Base-by-base conservation (phyloP, 2,329 filamentous ascomycete species). In the Graphilbum fragrans region DNA sequence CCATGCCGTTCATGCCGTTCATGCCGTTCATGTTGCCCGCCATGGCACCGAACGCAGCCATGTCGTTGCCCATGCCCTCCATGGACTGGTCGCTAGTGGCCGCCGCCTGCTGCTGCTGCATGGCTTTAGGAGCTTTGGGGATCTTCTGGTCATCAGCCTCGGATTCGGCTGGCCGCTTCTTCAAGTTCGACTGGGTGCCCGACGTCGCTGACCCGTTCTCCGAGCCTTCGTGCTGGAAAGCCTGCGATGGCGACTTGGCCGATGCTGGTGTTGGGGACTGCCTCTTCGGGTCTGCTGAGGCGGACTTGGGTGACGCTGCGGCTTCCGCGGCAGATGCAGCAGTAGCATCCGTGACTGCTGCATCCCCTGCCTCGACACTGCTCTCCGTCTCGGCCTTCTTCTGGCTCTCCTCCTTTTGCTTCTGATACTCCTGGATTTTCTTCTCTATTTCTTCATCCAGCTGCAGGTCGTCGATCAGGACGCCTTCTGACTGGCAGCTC, bases 381-480 rank as follows among this genome's bases (percentile, higher is more conserved):
- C 39, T 44, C 39, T 7, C 32, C n/a, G 10, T 19, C 49, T 41
- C 34, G 57, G 48, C 53, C 45, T 65, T 60, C 54, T 46, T 45
- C 23, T 42, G 43, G 10, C 60, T 57, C 50, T 72, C 70, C 42
- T 61, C 61, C 58, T 73, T 77, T 49, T 72, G 70, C 52, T 70
- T 69, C 48, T 77, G 57, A 55, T 82, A 95, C 32, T 74, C 74
- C 64, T 85, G 83, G 50, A 94, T 85, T 62, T 84, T 88, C 53
- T 74, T 69, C 49, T 78, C 74, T 47, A 79, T 75, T 52, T 92
- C 86, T 50, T 86, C 82, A 63, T 96, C 87, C 49, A 80, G 66
- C 57, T 80, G 77, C 52, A 98, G 75, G 63, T 94, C 83, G 72
- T 95, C 90, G 65, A 96, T 84, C 55, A 95, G 71, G 50, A 95